Percentiles rank a stretch among this genome's conserved stretches.
These are phyloP conservation scores for Aspergillus sp. DNA, from an alignment of 2,329 filamentous ascomycete species.

Conservation along the genomic window DNA sequence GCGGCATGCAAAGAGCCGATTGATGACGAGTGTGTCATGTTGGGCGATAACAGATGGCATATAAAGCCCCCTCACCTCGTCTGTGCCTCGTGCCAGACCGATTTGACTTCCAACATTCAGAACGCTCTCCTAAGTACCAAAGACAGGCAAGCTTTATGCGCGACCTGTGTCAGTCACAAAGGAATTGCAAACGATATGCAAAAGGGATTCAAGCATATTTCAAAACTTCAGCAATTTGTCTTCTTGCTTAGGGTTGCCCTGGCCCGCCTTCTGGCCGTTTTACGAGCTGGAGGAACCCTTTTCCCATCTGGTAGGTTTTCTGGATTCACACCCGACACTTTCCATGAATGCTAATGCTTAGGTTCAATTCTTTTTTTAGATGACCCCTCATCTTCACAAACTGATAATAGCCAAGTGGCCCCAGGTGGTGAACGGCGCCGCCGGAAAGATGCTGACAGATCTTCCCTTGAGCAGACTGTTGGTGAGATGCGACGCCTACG, in stretches of 20 bases:
- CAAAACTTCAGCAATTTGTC: slow-evolving; percentile 89
- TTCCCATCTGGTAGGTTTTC: slow-evolving; percentile 60
- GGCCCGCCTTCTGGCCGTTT: slow-evolving; percentile 81
- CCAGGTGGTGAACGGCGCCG: slow-evolving; percentile 53
- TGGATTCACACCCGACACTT: background rate
- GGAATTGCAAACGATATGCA: slow-evolving; percentile 57
- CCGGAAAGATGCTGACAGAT: slow-evolving; percentile 64
- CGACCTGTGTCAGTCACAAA: slow-evolving; percentile 56
- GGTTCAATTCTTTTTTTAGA: slow-evolving; percentile 44
- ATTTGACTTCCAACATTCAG: slow-evolving; percentile 67
- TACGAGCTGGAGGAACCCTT: slow-evolving; percentile 79
- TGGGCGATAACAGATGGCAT: slow-evolving; percentile 79
- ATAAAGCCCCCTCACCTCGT: slow-evolving; percentile 66
- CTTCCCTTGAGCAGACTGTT: slow-evolving; percentile 90
- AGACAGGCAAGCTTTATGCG: slow-evolving; percentile 71
- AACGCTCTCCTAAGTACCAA: slow-evolving; percentile 70
- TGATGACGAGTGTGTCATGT: slow-evolving; percentile 85
- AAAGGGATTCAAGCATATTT: slow-evolving; percentile 70
- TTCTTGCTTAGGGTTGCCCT: slow-evolving; percentile 90
- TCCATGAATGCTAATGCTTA: background rate
- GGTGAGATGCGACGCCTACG: slow-evolving; percentile 90
- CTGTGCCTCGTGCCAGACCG: slow-evolving; percentile 69
- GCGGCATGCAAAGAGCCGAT: slow-evolving; percentile 79
- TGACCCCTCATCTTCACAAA: slow-evolving; percentile 66
- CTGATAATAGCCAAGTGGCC: slow-evolving; percentile 60